Conservation (phyloP, 1,284 basidiomycete species). For the Cryptococcus floricola region DNA sequence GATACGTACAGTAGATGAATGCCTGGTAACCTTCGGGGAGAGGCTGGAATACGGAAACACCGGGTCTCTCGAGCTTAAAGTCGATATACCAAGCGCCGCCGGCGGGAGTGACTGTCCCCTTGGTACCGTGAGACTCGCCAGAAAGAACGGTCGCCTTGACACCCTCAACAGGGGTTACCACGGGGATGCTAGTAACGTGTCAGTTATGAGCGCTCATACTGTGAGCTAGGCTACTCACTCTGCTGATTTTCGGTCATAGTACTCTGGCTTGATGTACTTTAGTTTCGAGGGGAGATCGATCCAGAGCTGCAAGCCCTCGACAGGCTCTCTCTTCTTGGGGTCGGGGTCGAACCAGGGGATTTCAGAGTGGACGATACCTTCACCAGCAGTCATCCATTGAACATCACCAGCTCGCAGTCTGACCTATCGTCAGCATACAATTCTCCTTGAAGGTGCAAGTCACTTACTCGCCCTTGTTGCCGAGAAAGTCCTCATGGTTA, state of each 20-base stretch:
- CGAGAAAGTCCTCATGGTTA: constrained; percentile 87
- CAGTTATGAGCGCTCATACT: not conserved
- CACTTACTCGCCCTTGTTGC: constrained; percentile 63
- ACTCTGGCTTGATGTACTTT: constrained; percentile 67
- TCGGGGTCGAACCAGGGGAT: constrained; percentile 81
- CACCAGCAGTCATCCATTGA: constrained; percentile 91
- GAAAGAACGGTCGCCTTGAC: constrained; percentile 79
- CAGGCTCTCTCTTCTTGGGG: constrained; percentile 47
- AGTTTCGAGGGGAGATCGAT: constrained; percentile 81
- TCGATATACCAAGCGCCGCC: constrained; percentile 95
- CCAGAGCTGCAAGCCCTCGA: constrained; percentile 83
- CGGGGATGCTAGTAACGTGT: constrained; percentile 59
- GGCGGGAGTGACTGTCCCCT: constrained; percentile 81
- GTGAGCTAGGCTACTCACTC: constrained; percentile 49
- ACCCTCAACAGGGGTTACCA: constrained; percentile 67
- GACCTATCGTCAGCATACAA: not conserved
- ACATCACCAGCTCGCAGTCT: constrained; percentile 76
- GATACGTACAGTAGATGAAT: constrained; percentile 68
- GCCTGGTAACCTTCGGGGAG: constrained; percentile 79
- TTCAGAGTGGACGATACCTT: constrained; percentile 66
- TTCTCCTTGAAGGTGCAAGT: not conserved
- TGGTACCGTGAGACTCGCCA: constrained; percentile 60
- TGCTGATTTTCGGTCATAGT: constrained; percentile 52
- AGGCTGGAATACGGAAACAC: constrained; percentile 71
- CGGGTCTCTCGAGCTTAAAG: constrained; percentile 63